Conservation (phyloP, 305 asterid species). For the Fraxinus platypoda region DNA sequence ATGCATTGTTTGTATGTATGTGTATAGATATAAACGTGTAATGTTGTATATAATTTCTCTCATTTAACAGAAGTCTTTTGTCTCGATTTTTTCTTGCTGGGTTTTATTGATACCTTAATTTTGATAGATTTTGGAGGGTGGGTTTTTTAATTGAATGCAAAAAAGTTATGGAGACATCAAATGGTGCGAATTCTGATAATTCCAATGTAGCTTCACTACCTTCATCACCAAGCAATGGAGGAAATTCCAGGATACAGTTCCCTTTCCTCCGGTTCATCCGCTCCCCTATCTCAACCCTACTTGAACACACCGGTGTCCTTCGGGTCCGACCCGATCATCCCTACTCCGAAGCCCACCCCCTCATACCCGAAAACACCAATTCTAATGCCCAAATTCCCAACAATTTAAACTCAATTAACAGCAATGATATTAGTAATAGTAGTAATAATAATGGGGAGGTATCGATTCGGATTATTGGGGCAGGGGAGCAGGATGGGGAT, state of each 20-base stretch:
- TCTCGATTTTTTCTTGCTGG: neutral
- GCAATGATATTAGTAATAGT: conserved; percentile 13
- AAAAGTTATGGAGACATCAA: conserved; percentile 33
- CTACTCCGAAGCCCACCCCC: conserved; percentile 43
- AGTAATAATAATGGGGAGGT: conserved; percentile 48
- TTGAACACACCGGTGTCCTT: conserved; percentile 68
- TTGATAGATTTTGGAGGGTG: neutral
- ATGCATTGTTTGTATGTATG: neutral
- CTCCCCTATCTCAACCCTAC: conserved; percentile 62
- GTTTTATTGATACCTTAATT: neutral
- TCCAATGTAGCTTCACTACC: conserved; percentile 27
- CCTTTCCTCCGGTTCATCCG: conserved; percentile 58
- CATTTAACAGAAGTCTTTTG: conserved; percentile 1
- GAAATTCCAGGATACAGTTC: conserved; percentile 33
- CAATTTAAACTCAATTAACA: conserved; percentile 21
- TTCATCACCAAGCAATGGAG: conserved; percentile 32
- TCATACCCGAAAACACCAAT: conserved; percentile 27
- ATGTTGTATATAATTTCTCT: neutral
- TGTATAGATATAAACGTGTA: neutral
- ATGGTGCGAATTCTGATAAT: conserved; percentile 23
- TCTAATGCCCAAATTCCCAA: conserved; percentile 29
- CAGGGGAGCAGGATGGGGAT: conserved; percentile 43
- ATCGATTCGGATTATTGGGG: conserved; percentile 63
- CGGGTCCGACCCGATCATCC: conserved; percentile 49
- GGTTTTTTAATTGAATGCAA: neutral